Percentiles rank a stretch among this genome's conserved stretches.
Conservation (phyloP, 2,329 filamentous ascomycete species). For the Exophiala dermatitidis region DNA sequence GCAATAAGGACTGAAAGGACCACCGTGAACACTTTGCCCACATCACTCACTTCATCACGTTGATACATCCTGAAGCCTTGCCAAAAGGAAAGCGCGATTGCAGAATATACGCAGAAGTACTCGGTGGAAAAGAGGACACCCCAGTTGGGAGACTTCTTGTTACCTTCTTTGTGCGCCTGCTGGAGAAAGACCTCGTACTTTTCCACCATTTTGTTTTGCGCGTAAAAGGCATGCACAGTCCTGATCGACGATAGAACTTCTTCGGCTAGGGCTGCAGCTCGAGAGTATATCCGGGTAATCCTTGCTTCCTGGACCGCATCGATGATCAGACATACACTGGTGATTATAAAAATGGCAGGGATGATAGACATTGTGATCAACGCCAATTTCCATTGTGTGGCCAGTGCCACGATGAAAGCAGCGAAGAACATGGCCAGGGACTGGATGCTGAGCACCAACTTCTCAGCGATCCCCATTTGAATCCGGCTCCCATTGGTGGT, state of each 20-base stretch:
- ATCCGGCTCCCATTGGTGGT: constrained; percentile 32
- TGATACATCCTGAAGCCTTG: constrained; percentile 30
- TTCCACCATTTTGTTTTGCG: constrained; percentile 37
- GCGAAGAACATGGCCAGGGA: constrained; percentile 36
- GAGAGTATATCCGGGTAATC: constrained; percentile 36
- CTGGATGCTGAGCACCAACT: constrained; percentile 32
- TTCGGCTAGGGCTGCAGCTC: constrained; percentile 43
- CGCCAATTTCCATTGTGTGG: constrained; percentile 39
- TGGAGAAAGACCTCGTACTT: constrained; percentile 40
- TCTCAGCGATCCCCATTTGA: constrained; percentile 38
- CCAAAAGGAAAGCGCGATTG: constrained; percentile 52
- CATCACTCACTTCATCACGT: constrained; percentile 28
- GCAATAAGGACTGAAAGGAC: constrained; percentile 23
- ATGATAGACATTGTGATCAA: constrained; percentile 44
- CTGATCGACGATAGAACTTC: constrained; percentile 46
- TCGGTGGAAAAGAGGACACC: constrained; percentile 39
- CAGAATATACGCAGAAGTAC: constrained; percentile 55
- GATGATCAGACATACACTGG: constrained; percentile 25
- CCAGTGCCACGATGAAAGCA: constrained; percentile 37
- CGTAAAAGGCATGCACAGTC: constrained; percentile 46
- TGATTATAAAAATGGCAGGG: constrained; percentile 36
- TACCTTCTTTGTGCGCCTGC: constrained; percentile 39
- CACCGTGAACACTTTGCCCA: constrained; percentile 29
- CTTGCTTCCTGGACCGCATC: constrained; percentile 23
- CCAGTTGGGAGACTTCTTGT: constrained; percentile 40